Evolutionary conservation across 23 red algal genomes (phyloP).

Genomic region (Agarophyton chilense): DNA sequence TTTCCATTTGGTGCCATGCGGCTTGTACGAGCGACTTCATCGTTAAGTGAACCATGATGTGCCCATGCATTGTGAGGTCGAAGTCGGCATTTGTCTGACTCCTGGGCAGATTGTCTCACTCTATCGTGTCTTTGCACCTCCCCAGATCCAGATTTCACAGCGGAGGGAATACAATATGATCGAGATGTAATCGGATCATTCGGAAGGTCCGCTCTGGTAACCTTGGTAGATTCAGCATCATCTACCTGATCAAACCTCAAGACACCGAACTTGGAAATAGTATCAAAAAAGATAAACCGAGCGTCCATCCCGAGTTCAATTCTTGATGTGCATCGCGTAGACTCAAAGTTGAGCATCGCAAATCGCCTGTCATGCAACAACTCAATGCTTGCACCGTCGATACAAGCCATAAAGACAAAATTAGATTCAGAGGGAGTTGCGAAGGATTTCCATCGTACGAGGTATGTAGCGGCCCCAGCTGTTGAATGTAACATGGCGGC

Average conservation of each 20-base stretch:
- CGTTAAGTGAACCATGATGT: neutral
- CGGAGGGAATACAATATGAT: neutral
- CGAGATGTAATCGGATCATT: constrained; percentile 38
- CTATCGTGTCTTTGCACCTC: no score
- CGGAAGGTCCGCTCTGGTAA: constrained; percentile 45
- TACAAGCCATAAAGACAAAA: constrained; percentile 60
- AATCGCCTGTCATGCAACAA: constrained; percentile 39
- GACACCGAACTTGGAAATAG: constrained; percentile 68
- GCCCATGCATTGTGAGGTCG: neutral
- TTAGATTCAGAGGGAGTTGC: constrained; percentile 17
- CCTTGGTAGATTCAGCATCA: constrained; percentile 24
- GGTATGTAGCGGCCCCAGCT: constrained; percentile 54
- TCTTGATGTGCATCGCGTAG: constrained; percentile 36
- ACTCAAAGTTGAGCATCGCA: constrained; percentile 31
- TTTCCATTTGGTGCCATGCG: constrained; percentile 60
- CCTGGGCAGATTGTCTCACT: no score
- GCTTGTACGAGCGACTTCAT: constrained; percentile 20
- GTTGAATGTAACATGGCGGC: constrained; percentile 69
- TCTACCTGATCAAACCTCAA: constrained; percentile 67
- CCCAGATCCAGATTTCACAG: neutral
- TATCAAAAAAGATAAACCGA: constrained; percentile 65
- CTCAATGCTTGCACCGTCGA: constrained; percentile 60
- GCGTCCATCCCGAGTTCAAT: constrained; percentile 62
- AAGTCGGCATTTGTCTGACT: neutral
- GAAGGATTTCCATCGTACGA: constrained; percentile 56